phyloP scores from a whole-genome alignment of 257 asterid species.

The Rauvolfia tetraphylla region DNA sequence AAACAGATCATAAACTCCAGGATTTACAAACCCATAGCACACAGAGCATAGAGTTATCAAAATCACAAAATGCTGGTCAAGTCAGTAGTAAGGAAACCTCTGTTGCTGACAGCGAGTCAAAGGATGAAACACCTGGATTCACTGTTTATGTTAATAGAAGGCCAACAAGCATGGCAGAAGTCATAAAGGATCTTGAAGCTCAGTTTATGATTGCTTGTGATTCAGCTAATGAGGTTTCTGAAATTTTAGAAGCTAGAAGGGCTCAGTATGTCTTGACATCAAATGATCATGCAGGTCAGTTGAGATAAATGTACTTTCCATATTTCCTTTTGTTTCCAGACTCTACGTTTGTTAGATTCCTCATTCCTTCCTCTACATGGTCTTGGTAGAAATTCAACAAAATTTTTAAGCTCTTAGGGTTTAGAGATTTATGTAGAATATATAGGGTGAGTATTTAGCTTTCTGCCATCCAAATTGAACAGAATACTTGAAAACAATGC shows the following conservation, averaged over 20 bases:
- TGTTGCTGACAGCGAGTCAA: slow-evolving; percentile 48
- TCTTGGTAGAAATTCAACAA: neutral
- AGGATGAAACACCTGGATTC: slow-evolving; percentile 81
- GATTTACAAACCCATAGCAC: slow-evolving; percentile 33
- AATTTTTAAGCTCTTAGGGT: neutral
- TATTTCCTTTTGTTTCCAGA: neutral
- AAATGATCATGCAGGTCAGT: slow-evolving; percentile 61
- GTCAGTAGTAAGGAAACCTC: slow-evolving; percentile 54
- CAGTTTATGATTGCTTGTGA: slow-evolving; percentile 69
- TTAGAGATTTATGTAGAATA: neutral
- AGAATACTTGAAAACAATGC: neutral
- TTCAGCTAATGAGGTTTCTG: slow-evolving; percentile 68
- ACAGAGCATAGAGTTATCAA: slow-evolving; percentile 50
- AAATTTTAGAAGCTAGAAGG: slow-evolving; percentile 69
- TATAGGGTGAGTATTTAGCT: neutral
- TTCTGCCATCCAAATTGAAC: neutral
- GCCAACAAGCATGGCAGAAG: slow-evolving; percentile 89
- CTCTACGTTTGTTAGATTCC: neutral
- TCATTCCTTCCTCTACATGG: neutral
- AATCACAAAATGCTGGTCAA: slow-evolving; percentile 52
- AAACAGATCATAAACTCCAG: slow-evolving; percentile 32
- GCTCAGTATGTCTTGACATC: slow-evolving; percentile 63
- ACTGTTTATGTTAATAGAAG: slow-evolving; percentile 81
- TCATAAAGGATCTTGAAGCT: slow-evolving; percentile 82
- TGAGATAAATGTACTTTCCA: neutral